These are phyloP conservation scores for Hypoxylon sp. DNA, from an alignment of 2,329 filamentous ascomycete genomes.

Conservation along the genomic window DNA sequence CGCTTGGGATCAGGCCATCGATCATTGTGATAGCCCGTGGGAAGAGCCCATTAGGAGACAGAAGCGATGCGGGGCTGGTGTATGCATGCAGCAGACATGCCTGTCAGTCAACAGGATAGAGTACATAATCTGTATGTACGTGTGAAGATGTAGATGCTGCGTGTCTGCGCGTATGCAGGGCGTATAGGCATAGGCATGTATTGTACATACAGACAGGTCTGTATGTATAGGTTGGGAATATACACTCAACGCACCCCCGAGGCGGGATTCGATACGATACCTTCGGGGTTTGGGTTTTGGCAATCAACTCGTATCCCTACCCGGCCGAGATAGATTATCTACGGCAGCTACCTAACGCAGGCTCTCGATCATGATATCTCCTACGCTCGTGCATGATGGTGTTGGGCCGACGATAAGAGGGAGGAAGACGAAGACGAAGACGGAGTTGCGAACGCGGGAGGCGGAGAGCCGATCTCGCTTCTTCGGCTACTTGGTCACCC, in stretches of 20 bases:
- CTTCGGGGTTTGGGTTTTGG: slow-evolving; percentile 11
- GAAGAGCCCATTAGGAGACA: too few relatives aligned
- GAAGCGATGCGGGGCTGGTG: slow-evolving; percentile 43
- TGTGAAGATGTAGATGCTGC: not conserved
- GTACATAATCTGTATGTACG: slow-evolving; percentile 13
- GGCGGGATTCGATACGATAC: slow-evolving; percentile 7
- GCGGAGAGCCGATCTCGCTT: not conserved
- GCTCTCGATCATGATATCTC: slow-evolving; percentile 2
- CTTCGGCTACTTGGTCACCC: too few relatives aligned
- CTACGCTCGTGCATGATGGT: not conserved
- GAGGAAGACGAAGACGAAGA: too few relatives aligned
- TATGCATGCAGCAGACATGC: slow-evolving; percentile 38
- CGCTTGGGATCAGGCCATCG: slow-evolving; percentile 37
- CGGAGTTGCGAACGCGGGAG: slow-evolving; percentile 1
- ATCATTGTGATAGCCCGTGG: slow-evolving; percentile 41
- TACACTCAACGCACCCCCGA: slow-evolving; percentile 12
- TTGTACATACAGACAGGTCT: not conserved
- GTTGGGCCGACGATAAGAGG: not conserved
- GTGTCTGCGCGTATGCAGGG: not conserved
- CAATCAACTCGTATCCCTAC: slow-evolving; percentile 3
- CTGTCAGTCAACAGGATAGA: slow-evolving; percentile 23
- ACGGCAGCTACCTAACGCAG: not conserved
- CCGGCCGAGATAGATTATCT: not conserved
- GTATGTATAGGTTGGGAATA: not conserved
- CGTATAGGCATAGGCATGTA: not conserved